Percentiles rank a stretch among this genome's conserved stretches.
These are phyloP conservation scores for Solanum virginianum DNA, from an alignment of 257 asterid genomes.

Conservation along the genomic window DNA sequence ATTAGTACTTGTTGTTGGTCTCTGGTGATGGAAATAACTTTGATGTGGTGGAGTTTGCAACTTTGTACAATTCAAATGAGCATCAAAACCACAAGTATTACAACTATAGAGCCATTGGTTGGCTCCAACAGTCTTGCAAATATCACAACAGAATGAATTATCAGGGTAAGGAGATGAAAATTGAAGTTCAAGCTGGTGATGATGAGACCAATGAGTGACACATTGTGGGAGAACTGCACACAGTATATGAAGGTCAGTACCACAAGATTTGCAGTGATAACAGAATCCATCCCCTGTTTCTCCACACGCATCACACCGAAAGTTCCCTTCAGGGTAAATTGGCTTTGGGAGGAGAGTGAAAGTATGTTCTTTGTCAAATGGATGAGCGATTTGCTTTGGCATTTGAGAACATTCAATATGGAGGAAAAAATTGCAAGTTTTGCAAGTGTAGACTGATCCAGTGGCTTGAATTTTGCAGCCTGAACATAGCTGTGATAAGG, in stretches of 20 bases:
- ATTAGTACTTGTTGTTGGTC: background rate
- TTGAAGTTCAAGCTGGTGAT: slow-evolving; percentile 26
- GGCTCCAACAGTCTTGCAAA: slow-evolving; percentile 22
- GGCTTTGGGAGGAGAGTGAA: slow-evolving; percentile 31
- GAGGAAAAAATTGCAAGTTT: slow-evolving; percentile 33
- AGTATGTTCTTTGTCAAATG: slow-evolving; percentile 26
- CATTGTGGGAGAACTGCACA: slow-evolving; percentile 36
- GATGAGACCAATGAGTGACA: slow-evolving; percentile 12
- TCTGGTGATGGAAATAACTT: background rate
- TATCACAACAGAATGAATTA: slow-evolving; percentile 25
- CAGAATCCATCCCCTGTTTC: slow-evolving; percentile 20
- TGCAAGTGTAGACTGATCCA: slow-evolving; percentile 34
- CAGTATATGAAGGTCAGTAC: slow-evolving; percentile 30
- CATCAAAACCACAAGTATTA: slow-evolving; percentile 34
- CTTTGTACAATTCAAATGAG: slow-evolving; percentile 41
- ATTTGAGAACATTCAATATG: slow-evolving; percentile 38
- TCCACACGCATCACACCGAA: slow-evolving; percentile 41
- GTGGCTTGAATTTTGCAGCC: slow-evolving; percentile 34
- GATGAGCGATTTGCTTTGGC: slow-evolving; percentile 44
- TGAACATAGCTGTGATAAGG: slow-evolving; percentile 15
- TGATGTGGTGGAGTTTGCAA: background rate
- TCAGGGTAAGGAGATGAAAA: slow-evolving; percentile 28
- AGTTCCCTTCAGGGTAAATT: slow-evolving; percentile 21
- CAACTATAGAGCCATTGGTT: slow-evolving; percentile 55
- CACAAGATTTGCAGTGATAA: slow-evolving; percentile 48